Base-by-base conservation (phyloP, 2,329 filamentous ascomycete species). In the Helicocarpus griseus region DNA sequence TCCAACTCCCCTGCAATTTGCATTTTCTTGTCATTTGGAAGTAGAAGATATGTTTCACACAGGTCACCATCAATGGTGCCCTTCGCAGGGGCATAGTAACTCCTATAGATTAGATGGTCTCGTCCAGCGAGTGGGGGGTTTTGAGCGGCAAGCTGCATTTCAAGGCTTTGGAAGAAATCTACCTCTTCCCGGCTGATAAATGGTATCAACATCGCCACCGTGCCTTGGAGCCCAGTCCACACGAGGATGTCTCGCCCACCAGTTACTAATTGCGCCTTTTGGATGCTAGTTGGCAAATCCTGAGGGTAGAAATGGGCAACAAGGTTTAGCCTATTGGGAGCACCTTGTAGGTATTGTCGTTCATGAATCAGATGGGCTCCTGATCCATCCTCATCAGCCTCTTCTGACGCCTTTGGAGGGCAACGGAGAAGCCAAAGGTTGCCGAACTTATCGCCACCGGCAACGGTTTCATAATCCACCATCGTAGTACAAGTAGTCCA, bases 11-110 rank as follows among this genome's bases (percentile, higher is more conserved):
- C 89, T 2, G 91, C 91, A 73, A 98, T 95, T 81, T 90, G 89
- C 70, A 89, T 83, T 77, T 96, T 95, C 75, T 88, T 90, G 62
- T 96, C 91, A 59, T 84, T 86, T 24, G 86, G 79, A 54, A 98
- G 75, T 54, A 93, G 73, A 53, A 89, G 81, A 70, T 89, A 98
- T 59, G 89, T 81, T 75, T 99, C 93, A 62, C 93, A 95, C 38
- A 99, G 75, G 71, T 99, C 93, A 26, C 93, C 93, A 69, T 99
- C 93, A 61, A 99, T 95, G 26, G 94, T 83, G 7, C 90, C 90
- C 77, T 98, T 98, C 39, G 95, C 89, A 0, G 93, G 94, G 5
- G 88, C 89, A 67, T 97, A 98, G 71, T 97, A 98, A 57, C 89
- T 84, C 56, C 94, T 80, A 69, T 95, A 99, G 63, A 95, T 94